Evolutionary conservation across 768 basidiomycete species (phyloP).

Genomic region (Leucosporidium scottii): DNA sequence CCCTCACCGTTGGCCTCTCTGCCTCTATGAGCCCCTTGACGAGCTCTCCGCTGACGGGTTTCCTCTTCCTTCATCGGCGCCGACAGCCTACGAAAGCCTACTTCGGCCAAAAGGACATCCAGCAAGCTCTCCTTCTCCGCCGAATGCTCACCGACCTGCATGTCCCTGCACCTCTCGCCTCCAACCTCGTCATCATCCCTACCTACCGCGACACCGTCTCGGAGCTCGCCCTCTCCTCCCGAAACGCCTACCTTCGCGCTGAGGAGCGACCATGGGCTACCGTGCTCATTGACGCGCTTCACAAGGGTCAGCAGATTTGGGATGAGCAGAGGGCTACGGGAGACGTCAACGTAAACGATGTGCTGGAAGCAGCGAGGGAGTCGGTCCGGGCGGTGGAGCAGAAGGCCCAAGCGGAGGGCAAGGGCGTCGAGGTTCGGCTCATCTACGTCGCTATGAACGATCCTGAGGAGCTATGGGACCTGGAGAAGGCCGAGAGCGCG

Average conservation of each 20-base stretch:
- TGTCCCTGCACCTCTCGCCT: conserved; percentile 63
- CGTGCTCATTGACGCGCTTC: conserved; percentile 63
- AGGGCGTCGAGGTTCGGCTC: conserved; percentile 53
- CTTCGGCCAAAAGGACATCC: conserved; percentile 98
- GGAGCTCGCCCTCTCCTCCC: conserved; percentile 77
- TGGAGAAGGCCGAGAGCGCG: conserved; percentile 42
- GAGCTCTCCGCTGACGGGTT: neutral
- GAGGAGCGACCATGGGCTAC: conserved; percentile 62
- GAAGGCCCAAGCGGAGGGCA: conserved; percentile 23
- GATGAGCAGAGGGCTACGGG: conserved; percentile 41
- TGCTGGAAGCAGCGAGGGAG: conserved; percentile 37
- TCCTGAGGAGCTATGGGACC: conserved; percentile 60
- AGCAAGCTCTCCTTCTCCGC: conserved; percentile 81
- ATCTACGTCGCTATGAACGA: conserved; percentile 91
- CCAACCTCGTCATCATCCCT: conserved; percentile 75
- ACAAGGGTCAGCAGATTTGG: conserved; percentile 56
- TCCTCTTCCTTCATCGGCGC: conserved; percentile 13
- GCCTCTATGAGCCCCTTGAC: no score
- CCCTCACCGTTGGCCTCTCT: no score
- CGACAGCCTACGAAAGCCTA: conserved; percentile 79
- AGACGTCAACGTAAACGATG: conserved; percentile 13
- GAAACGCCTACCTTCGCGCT: conserved; percentile 71
- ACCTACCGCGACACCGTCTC: conserved; percentile 62
- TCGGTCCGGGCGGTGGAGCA: conserved; percentile 32
- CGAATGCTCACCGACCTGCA: conserved; percentile 72